phyloP scores from a whole-genome alignment of 164 flowering plant species.

The Stephania japonica region DNA sequence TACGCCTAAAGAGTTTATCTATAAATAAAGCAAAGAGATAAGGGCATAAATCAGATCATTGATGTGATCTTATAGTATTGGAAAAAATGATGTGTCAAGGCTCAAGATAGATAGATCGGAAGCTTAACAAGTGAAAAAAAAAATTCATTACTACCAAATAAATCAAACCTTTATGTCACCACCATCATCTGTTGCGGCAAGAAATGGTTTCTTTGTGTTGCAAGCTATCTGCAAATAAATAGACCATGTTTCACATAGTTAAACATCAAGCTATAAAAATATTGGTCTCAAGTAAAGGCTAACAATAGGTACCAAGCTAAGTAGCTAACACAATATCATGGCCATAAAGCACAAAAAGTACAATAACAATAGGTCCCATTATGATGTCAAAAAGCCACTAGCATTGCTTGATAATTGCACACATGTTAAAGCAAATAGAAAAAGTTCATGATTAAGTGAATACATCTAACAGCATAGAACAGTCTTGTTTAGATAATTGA shows the following conservation, averaged over 20 bases:
- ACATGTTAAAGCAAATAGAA: too few relatives aligned
- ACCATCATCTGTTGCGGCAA: constrained; percentile 86
- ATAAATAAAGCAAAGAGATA: too few relatives aligned
- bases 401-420: neutral
- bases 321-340: neutral
- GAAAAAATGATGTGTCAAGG: neutral
- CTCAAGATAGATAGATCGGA: neutral
- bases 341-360: neutral
- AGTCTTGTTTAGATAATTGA: too few relatives aligned
- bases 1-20: too few relatives aligned
- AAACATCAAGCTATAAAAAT: too few relatives aligned
- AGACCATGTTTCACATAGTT: neutral
- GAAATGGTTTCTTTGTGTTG: constrained; percentile 69
- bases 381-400: neutral
- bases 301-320: neutral
- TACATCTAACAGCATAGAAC: too few relatives aligned
- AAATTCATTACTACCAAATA: neutral
- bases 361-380: neutral
- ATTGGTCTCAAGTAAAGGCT: too few relatives aligned
- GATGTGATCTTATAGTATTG: too few relatives aligned
- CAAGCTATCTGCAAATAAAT: constrained; percentile 57
- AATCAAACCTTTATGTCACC: constrained; percentile 82
- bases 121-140: neutral
- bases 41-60: too few relatives aligned
- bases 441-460: too few relatives aligned